These are phyloP conservation scores for Cyclotella choctawhatcheeana DNA, from an alignment of 108 stramenopile species.

Conservation along the genomic window DNA sequence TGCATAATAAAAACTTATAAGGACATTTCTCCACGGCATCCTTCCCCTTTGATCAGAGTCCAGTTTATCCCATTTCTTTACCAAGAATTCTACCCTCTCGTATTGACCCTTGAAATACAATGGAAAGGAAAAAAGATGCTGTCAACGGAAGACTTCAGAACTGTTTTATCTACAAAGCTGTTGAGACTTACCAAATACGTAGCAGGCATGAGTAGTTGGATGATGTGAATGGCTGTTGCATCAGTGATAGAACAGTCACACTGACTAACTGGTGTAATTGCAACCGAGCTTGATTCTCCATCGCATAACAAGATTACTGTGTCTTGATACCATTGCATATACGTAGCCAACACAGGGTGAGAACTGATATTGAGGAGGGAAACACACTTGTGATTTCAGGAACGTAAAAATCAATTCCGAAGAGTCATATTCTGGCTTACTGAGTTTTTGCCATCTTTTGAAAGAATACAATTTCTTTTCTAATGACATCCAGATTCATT, in stretches of 20 bases:
- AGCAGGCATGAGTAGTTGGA: background rate
- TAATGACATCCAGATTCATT: slow-evolving; percentile 16
- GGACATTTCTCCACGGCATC: slow-evolving; percentile 1
- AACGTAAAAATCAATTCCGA: no score
- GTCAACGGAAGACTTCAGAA: no score
- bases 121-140: no score
- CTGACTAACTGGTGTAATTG: background rate
- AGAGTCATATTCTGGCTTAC: no score
- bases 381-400: no score
- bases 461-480: slow-evolving; percentile 26
- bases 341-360: background rate
- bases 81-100: slow-evolving; percentile 8
- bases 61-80: slow-evolving; percentile 2
- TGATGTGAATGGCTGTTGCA: background rate
- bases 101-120: background rate
- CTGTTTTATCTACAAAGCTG: no score
- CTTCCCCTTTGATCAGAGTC: background rate
- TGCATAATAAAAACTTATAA: background rate
- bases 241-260: background rate
- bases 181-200: no score
- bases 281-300: background rate
- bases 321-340: slow-evolving; percentile 17
- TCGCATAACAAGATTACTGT: background rate
- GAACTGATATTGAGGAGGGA: no score
- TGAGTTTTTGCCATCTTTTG: slow-evolving; percentile 7